Conservation (phyloP, 441 rosid genomes). For the Aquilaria agallochum region DNA sequence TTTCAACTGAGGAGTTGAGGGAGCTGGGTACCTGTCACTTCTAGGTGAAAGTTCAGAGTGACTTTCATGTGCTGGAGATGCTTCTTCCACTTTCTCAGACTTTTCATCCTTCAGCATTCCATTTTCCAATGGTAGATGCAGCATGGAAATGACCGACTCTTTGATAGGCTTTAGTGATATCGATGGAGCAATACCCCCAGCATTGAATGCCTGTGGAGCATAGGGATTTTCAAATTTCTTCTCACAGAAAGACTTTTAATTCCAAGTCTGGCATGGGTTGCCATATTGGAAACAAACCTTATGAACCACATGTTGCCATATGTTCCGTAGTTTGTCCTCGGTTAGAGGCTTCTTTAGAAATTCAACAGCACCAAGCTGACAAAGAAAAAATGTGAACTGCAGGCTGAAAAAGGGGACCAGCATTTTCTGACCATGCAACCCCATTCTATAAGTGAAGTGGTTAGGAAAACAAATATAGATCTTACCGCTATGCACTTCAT, state of each 20-base stretch:
- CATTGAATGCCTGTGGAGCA: constrained; percentile 73
- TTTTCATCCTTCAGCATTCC: constrained; percentile 22
- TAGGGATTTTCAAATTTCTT: constrained; percentile 20
- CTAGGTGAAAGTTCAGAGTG: constrained; percentile 29
- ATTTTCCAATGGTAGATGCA: constrained; percentile 36
- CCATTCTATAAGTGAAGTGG: constrained; percentile 4
- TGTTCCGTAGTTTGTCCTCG: constrained; percentile 73
- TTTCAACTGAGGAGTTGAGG: constrained; percentile 81
- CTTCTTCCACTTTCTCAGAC: constrained; percentile 24
- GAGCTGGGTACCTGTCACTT: constrained; percentile 67
- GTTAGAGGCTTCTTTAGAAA: constrained; percentile 86
- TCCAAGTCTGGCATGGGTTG: neutral
- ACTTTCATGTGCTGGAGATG: constrained; percentile 26
- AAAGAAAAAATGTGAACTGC: constrained; percentile 9
- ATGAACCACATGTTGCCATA: constrained; percentile 98
- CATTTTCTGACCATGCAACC: neutral
- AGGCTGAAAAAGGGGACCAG: neutral
- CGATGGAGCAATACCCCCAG: constrained; percentile 40
- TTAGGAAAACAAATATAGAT: constrained; percentile 3
- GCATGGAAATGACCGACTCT: constrained; percentile 60
- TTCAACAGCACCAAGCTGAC: constrained; percentile 96
- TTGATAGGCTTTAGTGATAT: constrained; percentile 70
- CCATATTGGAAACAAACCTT: constrained; percentile 43
- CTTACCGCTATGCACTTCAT: constrained; percentile 98
- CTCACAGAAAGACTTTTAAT: neutral